Percentiles rank a stretch among this genome's conserved stretches.
phyloP scores from a whole-genome alignment of 108 stramenopile species.

The Cyclotella sp. region DNA sequence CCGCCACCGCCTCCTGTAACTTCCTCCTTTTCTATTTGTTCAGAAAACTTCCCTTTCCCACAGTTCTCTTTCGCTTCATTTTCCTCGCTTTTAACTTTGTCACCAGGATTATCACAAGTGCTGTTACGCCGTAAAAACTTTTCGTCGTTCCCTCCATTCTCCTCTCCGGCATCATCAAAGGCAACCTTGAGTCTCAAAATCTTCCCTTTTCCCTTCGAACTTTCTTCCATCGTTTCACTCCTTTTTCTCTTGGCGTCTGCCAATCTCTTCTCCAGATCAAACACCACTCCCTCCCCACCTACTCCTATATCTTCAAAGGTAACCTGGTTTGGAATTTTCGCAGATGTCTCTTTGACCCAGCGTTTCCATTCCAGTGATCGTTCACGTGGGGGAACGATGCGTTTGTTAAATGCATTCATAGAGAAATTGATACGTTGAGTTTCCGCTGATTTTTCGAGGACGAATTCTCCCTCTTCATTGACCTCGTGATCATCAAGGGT shows the following conservation, averaged over 20 bases:
- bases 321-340: constrained; percentile 71
- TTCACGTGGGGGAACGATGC: constrained; percentile 50
- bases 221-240: constrained; percentile 5
- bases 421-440: constrained; percentile 8
- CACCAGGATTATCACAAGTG: too few species aligned
- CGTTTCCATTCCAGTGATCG: constrained; percentile 63
- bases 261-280: constrained; percentile 66
- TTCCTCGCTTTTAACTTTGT: too few species aligned
- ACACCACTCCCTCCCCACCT: constrained; percentile 51
- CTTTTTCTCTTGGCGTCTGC: constrained; percentile 27
- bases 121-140: too few species aligned
- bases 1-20: too few species aligned
- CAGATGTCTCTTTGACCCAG: constrained; percentile 65
- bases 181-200: constrained; percentile 24
- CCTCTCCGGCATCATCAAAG: not conserved
- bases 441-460: not conserved
- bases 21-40: too few species aligned
- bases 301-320: constrained; percentile 76
- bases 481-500: constrained; percentile 45
- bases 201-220: constrained; percentile 22
- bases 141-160: not conserved
- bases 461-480: constrained; percentile 37
- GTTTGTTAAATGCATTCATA: constrained; percentile 1
- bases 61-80: too few species aligned
- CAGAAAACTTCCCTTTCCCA: too few species aligned